Evolutionary conservation across 768 basidiomycete genomes (phyloP), one percentile per base, ranked within the genome.

Genomic region (Tubosaeta sp.): DNA sequence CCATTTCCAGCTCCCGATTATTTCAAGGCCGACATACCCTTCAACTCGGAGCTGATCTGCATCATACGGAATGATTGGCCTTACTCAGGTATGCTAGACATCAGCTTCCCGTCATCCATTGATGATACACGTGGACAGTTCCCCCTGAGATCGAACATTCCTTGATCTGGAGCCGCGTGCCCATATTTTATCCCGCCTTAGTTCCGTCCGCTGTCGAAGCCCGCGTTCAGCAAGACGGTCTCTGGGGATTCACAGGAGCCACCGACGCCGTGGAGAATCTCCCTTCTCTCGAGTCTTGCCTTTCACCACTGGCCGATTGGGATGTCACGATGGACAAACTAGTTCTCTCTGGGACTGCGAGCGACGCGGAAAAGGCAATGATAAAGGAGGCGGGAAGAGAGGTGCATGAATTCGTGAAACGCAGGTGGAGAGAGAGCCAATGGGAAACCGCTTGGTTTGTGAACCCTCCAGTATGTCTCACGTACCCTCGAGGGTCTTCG

Each of bases 381-480:
- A 73, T 86, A 10, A 65, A 65, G 43, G 64, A 64, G 42, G 84
- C 81, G 5, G 83, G 83, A 6, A 64, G 58, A 39, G 83, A 88
- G 56, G 80, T 91, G 39, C 74, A 79, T 32, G 68, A 67, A 45
- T 92, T 86, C 65, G 79, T 94, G 12, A 74, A 70, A 64, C 74
- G 73, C 44, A 72, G 81, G 44, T 93, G 91, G 91, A 59, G 62
- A 16, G 87, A 90, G 61, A 65, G 62, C 5, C 77, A 79, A n/a
- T 94, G 88, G 90, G 91, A 94, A 70, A 90, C 89, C 0, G 88
- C 88, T 2, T 94, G 91, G 91, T 92, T 92, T 62, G 86, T 91
- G 39, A 93, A 93, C 63, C 91, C 91, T 39, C 88, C 85, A 46
- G 91, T 93, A 60, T 64, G 86, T 46, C 27, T 48, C 13, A 11